Evolutionary conservation across 2,329 filamentous ascomycete species (phyloP).

Genomic region (Fusarium virguliforme): DNA sequence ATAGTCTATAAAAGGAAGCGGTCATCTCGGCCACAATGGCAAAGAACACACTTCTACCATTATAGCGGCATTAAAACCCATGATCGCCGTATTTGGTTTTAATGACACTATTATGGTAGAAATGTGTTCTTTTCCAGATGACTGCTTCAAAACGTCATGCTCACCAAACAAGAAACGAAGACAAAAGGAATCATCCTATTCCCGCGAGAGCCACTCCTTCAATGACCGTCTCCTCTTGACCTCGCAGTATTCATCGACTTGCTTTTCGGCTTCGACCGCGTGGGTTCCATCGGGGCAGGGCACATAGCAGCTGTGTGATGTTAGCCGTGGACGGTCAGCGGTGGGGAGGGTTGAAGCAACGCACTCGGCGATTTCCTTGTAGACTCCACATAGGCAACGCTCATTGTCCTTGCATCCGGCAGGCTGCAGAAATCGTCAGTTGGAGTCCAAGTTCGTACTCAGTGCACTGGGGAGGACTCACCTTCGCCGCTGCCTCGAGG

Average conservation of each 20-base stretch:
- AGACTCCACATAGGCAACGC: slow-evolving; percentile 31
- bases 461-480: background rate
- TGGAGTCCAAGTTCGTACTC: rapidly evolving
- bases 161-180: too few relatives aligned
- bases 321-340: background rate
- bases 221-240: slow-evolving; percentile 2
- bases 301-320: slow-evolving; percentile 18
- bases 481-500: slow-evolving; percentile 29
- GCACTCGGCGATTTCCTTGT: slow-evolving; percentile 29
- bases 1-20: too few relatives aligned
- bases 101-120: too few relatives aligned
- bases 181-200: too few relatives aligned
- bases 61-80: too few relatives aligned
- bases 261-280: slow-evolving; percentile 5
- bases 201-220: background rate
- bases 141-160: too few relatives aligned
- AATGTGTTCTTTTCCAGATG: too few relatives aligned
- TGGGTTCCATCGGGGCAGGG: slow-evolving; percentile 17
- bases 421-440: slow-evolving; percentile 1
- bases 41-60: too few relatives aligned
- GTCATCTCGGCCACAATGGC: too few relatives aligned
- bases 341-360: background rate
- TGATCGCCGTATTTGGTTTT: too few relatives aligned
- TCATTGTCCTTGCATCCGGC: slow-evolving; percentile 15
- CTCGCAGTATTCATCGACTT: slow-evolving; percentile 28